Percentiles rank a stretch among this genome's conserved stretches.
Evolutionary conservation across 352 stramenopile genomes (phyloP).

Genomic region (Phytophthora vignae): DNA sequence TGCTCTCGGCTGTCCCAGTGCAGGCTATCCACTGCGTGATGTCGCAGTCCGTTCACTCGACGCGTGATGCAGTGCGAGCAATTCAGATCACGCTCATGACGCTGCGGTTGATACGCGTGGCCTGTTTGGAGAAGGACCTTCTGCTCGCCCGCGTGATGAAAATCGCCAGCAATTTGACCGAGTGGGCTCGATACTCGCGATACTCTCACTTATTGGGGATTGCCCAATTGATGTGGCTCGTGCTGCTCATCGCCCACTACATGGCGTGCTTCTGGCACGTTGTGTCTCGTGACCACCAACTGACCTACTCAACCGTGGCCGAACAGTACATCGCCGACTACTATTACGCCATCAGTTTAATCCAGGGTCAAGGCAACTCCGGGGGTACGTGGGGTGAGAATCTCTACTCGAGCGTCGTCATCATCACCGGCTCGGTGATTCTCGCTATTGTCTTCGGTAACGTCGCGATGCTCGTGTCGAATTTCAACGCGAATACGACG

Average conservation of each 20-base stretch:
- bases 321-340: conserved; percentile 49
- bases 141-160: conserved; percentile 21
- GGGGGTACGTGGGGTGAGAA: conserved; percentile 28
- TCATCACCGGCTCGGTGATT: conserved; percentile 55
- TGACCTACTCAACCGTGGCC: not conserved
- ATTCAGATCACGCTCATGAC: conserved; percentile 27
- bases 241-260: conserved; percentile 55
- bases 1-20: conserved; percentile 14
- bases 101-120: conserved; percentile 13
- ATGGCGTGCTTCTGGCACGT: conserved; percentile 57
- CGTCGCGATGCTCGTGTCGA: conserved; percentile 63
- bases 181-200: conserved; percentile 37
- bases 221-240: conserved; percentile 36
- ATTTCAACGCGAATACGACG: conserved; percentile 54
- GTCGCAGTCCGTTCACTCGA: not conserved
- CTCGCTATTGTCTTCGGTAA: conserved; percentile 68
- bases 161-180: conserved; percentile 31
- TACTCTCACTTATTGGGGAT: conserved; percentile 47
- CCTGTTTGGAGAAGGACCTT: conserved; percentile 20
- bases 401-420: conserved; percentile 41
- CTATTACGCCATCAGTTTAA: conserved; percentile 43
- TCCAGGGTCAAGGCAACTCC: conserved; percentile 57
- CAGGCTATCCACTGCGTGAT: not conserved
- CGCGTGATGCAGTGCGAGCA: not conserved
- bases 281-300: conserved; percentile 3